Percentiles rank a stretch among this genome's conserved stretches.
These are phyloP conservation scores for Brasilioporus rufonigricans DNA, from an alignment of 768 basidiomycete species.

Conservation along the genomic window DNA sequence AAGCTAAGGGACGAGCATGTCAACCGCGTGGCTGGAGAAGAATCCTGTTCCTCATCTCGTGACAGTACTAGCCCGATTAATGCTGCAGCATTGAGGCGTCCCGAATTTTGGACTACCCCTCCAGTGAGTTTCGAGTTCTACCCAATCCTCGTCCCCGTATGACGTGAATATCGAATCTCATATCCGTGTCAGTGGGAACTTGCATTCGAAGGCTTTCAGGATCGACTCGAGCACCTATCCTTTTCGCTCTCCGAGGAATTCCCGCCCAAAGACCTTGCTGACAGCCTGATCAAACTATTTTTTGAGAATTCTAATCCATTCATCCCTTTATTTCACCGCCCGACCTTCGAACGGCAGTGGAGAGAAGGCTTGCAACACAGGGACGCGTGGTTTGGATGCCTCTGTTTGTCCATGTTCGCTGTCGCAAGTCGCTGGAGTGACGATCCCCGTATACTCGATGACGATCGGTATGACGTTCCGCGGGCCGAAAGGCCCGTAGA, in stretches of 20 bases:
- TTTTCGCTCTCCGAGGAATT: conserved; percentile 43
- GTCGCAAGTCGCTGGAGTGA: conserved; percentile 65
- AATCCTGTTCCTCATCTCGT: conserved; percentile 12
- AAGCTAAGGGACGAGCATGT: conserved; percentile 53
- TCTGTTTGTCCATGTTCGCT: conserved; percentile 66
- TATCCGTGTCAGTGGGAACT: conserved; percentile 52
- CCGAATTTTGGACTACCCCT: conserved; percentile 58
- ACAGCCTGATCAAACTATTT: conserved; percentile 60
- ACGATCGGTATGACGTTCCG: conserved; percentile 24
- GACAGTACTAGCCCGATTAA: conserved; percentile 22
- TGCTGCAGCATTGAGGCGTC: conserved; percentile 35
- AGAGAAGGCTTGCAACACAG: conserved; percentile 48
- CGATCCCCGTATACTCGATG: conserved; percentile 55
- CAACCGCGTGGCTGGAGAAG: conserved; percentile 32
- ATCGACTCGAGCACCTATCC: conserved; percentile 26
- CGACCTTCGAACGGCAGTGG: conserved; percentile 66
- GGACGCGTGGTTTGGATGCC: conserved; percentile 57
- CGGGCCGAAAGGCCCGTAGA: conserved; percentile 25
- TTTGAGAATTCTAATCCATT: conserved; percentile 60
- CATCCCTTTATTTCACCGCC: conserved; percentile 68
- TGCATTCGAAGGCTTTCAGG: conserved; percentile 46
- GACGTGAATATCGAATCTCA: background rate
- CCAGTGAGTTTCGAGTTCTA: conserved; percentile 37
- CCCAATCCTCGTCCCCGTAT: background rate
- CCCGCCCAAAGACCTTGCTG: conserved; percentile 62